phyloP scores from a whole-genome alignment of 2,329 filamentous ascomycete genomes.

The Penicillium sp. region DNA sequence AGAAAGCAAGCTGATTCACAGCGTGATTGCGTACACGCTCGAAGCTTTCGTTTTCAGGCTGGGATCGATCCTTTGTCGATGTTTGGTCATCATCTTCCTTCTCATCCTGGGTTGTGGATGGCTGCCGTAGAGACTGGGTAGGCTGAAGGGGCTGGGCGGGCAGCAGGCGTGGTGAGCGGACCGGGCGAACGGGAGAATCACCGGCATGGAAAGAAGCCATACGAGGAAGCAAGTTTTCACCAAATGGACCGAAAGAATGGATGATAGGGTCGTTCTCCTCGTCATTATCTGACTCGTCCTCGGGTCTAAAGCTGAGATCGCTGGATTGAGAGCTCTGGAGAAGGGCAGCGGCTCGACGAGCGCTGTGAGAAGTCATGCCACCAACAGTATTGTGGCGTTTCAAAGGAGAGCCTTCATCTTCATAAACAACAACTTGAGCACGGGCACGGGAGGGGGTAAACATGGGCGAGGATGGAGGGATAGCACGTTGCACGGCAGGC shows the following conservation, averaged over 20 bases:
- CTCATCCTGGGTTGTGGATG: slow-evolving; percentile 21
- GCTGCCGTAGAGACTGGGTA: slow-evolving; percentile 30
- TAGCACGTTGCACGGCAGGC: slow-evolving; percentile 51
- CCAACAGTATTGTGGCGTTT: slow-evolving; percentile 33
- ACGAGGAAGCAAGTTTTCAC: slow-evolving; percentile 77
- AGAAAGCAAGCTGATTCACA: slow-evolving; percentile 93
- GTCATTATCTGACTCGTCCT: slow-evolving; percentile 73
- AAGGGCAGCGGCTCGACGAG: slow-evolving; percentile 33
- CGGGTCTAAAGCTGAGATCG: slow-evolving; percentile 41
- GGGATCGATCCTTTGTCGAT: slow-evolving; percentile 17
- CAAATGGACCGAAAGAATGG: slow-evolving; percentile 88
- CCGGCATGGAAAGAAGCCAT: slow-evolving; percentile 73
- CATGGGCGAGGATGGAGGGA: slow-evolving; percentile 43
- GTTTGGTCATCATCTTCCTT: slow-evolving; percentile 9
- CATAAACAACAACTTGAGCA: slow-evolving; percentile 62
- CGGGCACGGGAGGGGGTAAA: slow-evolving; percentile 46
- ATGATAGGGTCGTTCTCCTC: slow-evolving; percentile 94
- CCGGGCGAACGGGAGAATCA: slow-evolving; percentile 58
- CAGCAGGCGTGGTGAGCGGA: slow-evolving; percentile 30
- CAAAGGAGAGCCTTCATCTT: slow-evolving; percentile 64
- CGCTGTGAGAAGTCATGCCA: slow-evolving; percentile 31
- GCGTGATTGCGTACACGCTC: slow-evolving; percentile 69
- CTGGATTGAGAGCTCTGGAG: slow-evolving; percentile 36
- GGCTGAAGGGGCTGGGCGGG: slow-evolving; percentile 35
- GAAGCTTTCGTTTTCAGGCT: slow-evolving; percentile 25